Evolutionary conservation across 1,284 basidiomycete species (phyloP), one percentile per base, ranked within the genome.

Genomic region (Hymenochaete sp.): DNA sequence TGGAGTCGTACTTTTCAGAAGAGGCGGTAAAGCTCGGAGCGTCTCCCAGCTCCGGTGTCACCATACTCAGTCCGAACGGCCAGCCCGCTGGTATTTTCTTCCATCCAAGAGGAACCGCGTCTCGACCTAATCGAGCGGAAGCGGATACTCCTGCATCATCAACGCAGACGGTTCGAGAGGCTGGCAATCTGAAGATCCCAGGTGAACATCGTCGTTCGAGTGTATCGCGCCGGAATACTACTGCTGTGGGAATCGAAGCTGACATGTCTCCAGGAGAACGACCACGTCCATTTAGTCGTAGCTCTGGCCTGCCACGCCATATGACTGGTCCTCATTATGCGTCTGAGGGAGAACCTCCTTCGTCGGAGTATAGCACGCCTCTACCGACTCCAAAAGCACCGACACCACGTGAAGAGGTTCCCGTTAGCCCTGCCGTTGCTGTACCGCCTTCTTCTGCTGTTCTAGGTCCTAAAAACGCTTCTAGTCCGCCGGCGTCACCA

Each of bases 1-100:
- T 82, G 31, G 32, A 19, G 14, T 91, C 93, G 55, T 98, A 97
- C 64, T 97, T 98, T 57, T 79, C 86, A 3, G 78, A 84, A 50
- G 72, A 80, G 2, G 79, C 77, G 8, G 70, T 77, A 43, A 80
- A 82, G 56, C 71, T 87, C 5, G 82, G 85, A 4, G 69, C 76
- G 3, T 84, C 86, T 0, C 84, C 87, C 0, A 85, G 86, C 2
- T 84, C 87, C 2, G 95, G 95, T 0, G 74, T 97, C 16, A 75
- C 98, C 35, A 84, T 98, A 42, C 90, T 93, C 53, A 89, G 82
- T 57, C 89, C 90, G 0, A 91, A 96, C 58, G 95, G 95, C 0
- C 80, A 92, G 52, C 88, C 92, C 0, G 79, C 90, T 16, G 93
- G 92, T 4, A 93, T 98, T 53, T 91, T 93, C 66, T 98, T 98